Evolutionary conservation across 768 basidiomycete genomes (phyloP), one percentile per base, ranked within the genome.

Genomic region (Macrolepiota dolichaula): DNA sequence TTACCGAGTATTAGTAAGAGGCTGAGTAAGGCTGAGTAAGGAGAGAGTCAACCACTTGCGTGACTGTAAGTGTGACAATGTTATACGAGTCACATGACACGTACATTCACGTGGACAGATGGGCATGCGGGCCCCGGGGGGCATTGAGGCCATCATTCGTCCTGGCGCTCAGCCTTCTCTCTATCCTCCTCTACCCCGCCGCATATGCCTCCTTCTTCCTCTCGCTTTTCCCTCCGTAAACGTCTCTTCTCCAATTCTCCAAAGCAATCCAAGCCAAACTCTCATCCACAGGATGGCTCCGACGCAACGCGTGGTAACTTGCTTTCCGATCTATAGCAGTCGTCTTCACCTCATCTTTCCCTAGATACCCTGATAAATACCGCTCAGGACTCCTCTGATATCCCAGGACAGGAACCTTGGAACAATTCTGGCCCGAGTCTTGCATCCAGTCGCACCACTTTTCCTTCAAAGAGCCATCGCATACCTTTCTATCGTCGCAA

Each of bases 1-100:
- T 72, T 67, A 64, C 55, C 46, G 57, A 65, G 76, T 75, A 81
- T 80, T 78, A 81, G 77, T 81, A 76, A 81, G 77, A 77, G 72
- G 69, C 69, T 77, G 78, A 76, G 76, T 79, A 77, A 74, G 70
- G 66, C 54, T 63, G 59, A 65, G 71, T 74, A 70, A 72, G 69
- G 68, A 51, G 42, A 17, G 42, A 15, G 62, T 61, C 56, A 63
- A 58, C 12, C 1, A 13, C 11, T 40, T 53, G 62, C 53, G 61
- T 66, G 54, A 68, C 66, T 32, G 44, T 37, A 38, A n/a, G 61
- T 52, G 62, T 68, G 66, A 64, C 52, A n/a, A n/a, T n/a, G n/a
- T n/a, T 36, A 27, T 49, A 22, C 12, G 25, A 12, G 24, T 49
- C 37, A 54, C 55, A 58, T 60, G 53, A 19, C 55, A 13, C 57